A percentile compares a stretch with the other conserved stretches of the same genome.
These are phyloP conservation scores for Quercus glauca DNA, from an alignment of 306 rosid species.

Conservation along the genomic window DNA sequence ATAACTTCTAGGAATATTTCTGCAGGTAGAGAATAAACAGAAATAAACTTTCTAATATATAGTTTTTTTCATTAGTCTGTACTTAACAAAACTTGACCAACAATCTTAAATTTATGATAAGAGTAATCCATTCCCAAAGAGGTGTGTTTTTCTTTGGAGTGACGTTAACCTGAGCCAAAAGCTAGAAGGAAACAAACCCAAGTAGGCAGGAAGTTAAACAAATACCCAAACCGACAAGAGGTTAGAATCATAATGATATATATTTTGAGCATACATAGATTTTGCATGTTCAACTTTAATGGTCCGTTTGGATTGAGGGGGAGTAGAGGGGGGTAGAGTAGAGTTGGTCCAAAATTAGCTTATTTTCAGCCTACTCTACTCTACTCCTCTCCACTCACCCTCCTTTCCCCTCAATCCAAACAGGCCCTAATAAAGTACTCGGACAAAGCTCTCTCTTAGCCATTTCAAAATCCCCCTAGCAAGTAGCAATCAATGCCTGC, in stretches of 20 bases:
- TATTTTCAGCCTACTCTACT: too few species aligned
- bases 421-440: too few species aligned
- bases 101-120: not conserved
- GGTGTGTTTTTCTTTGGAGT: not conserved
- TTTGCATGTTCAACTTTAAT: not conserved
- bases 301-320: too few species aligned
- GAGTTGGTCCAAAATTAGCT: too few species aligned
- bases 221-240: not conserved
- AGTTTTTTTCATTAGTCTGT: not conserved
- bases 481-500: not conserved
- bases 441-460: not conserved
- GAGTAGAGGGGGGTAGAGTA: too few species aligned
- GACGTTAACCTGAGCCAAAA: not conserved
- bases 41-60: not conserved
- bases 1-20: constrained; percentile 12
- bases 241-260: not conserved
- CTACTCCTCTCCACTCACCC: accelerated
- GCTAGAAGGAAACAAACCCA: not conserved
- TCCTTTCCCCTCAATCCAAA: too few species aligned
- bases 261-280: not conserved
- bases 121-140: not conserved
- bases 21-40: constrained; percentile 4
- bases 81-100: not conserved
- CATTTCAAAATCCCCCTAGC: not conserved
- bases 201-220: not conserved